phyloP scores from a whole-genome alignment of 1,139 yeast genomes.

The Yamadazyma taylorii region DNA sequence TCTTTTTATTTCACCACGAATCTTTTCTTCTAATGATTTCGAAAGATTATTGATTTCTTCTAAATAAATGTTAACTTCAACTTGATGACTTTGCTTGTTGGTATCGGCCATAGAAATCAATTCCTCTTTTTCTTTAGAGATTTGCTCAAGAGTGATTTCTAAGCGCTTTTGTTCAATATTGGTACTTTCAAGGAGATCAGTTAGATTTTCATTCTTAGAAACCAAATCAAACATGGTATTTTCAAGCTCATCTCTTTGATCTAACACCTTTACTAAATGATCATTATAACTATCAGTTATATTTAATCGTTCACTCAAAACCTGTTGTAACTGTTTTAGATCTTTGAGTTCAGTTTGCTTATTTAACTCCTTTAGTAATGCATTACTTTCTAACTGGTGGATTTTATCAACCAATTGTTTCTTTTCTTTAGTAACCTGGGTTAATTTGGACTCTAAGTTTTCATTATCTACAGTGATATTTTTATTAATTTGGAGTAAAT shows the following conservation, averaged over 20 bases:
- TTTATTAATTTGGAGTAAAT: neutral
- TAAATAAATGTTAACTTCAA: neutral
- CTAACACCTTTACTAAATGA: neutral
- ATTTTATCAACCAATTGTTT: constrained; percentile 1
- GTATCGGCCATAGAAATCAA: neutral
- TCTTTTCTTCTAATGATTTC: neutral
- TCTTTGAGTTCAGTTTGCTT: neutral
- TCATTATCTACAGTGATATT: neutral
- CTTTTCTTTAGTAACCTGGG: constrained; percentile 1
- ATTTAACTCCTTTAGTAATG: neutral
- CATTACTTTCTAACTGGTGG: constrained; percentile 6
- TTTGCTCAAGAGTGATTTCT: neutral
- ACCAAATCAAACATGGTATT: neutral
- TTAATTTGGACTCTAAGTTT: constrained; percentile 1
- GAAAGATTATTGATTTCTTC: constrained; percentile 1
- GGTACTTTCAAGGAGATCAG: neutral
- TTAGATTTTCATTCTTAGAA: constrained; percentile 1
- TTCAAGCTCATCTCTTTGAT: constrained; percentile 1
- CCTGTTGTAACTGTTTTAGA: neutral
- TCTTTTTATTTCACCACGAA: neutral
- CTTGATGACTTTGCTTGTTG: constrained; percentile 1
- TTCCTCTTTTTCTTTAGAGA: neutral
- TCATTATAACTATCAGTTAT: neutral
- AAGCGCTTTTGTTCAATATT: neutral
- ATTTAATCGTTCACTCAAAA: neutral